phyloP scores from a whole-genome alignment of 75 land plant species.

The Isoetes taiwanensis region DNA sequence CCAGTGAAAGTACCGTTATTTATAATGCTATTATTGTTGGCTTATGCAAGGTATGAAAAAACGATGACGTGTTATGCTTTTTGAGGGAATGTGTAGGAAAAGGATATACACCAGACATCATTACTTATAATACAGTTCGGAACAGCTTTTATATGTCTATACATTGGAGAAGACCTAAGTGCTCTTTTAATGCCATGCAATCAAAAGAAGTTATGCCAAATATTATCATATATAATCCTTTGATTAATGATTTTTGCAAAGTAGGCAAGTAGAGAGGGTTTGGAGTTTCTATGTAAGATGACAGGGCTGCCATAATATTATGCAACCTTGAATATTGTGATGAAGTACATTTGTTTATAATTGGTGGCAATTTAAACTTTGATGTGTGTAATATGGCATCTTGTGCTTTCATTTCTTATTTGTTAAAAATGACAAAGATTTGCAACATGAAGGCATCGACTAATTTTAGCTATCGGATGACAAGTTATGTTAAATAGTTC shows the following conservation, averaged over 20 bases:
- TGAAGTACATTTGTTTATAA: no score
- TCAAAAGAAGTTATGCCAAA: conserved; percentile 42
- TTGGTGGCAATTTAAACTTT: no score
- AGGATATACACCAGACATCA: conserved; percentile 33
- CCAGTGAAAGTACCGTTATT: conserved; percentile 30
- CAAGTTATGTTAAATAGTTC: no score
- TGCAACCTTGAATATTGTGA: no score
- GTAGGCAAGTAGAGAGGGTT: conserved; percentile 33
- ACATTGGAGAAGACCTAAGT: conserved; percentile 37
- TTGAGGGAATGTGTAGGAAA: conserved; percentile 47
- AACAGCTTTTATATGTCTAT: conserved; percentile 45
- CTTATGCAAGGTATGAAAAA: conserved; percentile 39
- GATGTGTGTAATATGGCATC: no score
- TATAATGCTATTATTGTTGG: conserved; percentile 61
- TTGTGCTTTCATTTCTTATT: no score
- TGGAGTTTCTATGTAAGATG: conserved; percentile 37
- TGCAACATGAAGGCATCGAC: no score
- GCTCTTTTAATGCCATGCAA: conserved; percentile 36
- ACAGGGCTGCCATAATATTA: no score
- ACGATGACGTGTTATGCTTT: conserved; percentile 30
- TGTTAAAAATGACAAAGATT: no score
- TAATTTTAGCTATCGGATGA: no score
- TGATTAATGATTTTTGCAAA: conserved; percentile 60
- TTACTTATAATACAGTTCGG: conserved; percentile 43
- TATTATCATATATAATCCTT: conserved; percentile 42